phyloP scores from a whole-genome alignment of 306 rosid species.

The Cucumis cinereus region DNA sequence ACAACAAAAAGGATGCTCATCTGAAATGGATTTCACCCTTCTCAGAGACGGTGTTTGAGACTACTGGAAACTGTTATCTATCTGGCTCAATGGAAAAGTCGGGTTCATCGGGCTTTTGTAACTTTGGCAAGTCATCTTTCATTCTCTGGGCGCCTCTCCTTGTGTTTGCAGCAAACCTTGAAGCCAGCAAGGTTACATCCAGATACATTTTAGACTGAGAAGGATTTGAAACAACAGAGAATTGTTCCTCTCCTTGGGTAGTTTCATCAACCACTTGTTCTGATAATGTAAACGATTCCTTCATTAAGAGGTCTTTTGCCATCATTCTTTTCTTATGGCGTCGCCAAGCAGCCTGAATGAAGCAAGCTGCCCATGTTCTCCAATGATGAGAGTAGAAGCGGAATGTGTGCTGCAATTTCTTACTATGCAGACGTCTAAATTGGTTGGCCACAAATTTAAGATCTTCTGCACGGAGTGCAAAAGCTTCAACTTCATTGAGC shows the following conservation, averaged over 20 bases:
- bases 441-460: slow-evolving; percentile 96
- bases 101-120: slow-evolving; percentile 85
- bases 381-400: slow-evolving; percentile 93
- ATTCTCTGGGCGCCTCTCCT: slow-evolving; percentile 68
- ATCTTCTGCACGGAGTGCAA: slow-evolving; percentile 87
- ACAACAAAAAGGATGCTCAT: neutral
- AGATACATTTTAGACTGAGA: slow-evolving; percentile 60
- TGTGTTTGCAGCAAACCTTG: slow-evolving; percentile 91
- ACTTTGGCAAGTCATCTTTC: slow-evolving; percentile 75
- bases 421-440: slow-evolving; percentile 91
- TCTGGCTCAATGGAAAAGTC: slow-evolving; percentile 68
- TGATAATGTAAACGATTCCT: slow-evolving; percentile 36
- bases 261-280: slow-evolving; percentile 29
- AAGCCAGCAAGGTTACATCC: slow-evolving; percentile 68
- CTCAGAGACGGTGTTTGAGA: neutral
- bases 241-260: slow-evolving; percentile 23
- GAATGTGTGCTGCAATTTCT: slow-evolving; percentile 93
- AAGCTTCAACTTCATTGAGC: slow-evolving; percentile 78
- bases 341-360: slow-evolving; percentile 97
- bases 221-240: slow-evolving; percentile 28
- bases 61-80: slow-evolving; percentile 16
- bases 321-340: slow-evolving; percentile 57
- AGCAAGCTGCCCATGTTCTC: slow-evolving; percentile 99
- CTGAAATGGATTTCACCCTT: neutral
- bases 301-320: slow-evolving; percentile 35